phyloP scores from a whole-genome alignment of 352 stramenopile genomes.

The Phytophthora cryptogea region DNA sequence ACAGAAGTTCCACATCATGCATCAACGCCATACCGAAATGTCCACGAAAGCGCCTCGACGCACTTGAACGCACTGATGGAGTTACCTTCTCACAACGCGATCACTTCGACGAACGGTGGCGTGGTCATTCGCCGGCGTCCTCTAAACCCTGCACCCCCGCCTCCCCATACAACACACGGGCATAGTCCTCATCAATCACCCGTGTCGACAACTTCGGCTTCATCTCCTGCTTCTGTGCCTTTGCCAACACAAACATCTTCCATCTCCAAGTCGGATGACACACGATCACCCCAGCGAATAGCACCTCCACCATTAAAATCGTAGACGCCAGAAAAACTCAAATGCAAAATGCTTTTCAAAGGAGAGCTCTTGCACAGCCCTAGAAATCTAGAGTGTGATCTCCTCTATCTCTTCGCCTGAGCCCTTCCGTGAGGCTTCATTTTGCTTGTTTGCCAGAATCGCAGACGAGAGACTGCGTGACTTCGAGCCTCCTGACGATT shows the following conservation, averaged over 20 bases:
- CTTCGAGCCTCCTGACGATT: constrained; percentile 15
- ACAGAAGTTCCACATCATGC: constrained; percentile 13
- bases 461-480: constrained; percentile 35
- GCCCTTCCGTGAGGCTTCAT: constrained; percentile 29
- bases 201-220: constrained; percentile 3
- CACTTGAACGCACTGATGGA: constrained; percentile 13
- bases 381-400: constrained; percentile 38
- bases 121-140: constrained; percentile 27
- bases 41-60: constrained; percentile 5
- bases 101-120: constrained; percentile 29
- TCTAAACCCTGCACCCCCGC: constrained; percentile 9
- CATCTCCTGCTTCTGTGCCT: not conserved
- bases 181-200: constrained; percentile 17
- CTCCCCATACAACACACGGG: constrained; percentile 6
- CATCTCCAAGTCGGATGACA: constrained; percentile 35
- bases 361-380: not conserved
- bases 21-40: constrained; percentile 6
- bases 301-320: constrained; percentile 10
- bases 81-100: constrained; percentile 9
- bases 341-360: constrained; percentile 7
- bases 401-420: constrained; percentile 48
- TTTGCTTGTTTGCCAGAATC: constrained; percentile 41
- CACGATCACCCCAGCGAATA: constrained; percentile 25
- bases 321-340: constrained; percentile 12
- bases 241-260: not conserved